Evolutionary conservation across 345 rosid species (phyloP).

Genomic region (Bruguiera gymnorhiza): DNA sequence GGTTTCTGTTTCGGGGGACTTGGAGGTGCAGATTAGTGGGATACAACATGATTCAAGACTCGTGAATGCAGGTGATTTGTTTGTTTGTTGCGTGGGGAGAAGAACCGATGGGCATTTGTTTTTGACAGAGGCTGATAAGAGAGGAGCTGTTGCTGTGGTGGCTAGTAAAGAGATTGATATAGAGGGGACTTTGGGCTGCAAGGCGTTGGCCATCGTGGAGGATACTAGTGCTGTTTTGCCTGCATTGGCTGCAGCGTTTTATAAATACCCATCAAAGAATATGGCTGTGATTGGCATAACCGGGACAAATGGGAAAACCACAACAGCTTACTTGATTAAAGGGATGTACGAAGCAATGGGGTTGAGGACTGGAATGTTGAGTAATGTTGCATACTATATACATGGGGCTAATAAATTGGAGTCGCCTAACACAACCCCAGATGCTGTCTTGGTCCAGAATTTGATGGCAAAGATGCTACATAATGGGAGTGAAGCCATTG

Average conservation of each 20-base stretch:
- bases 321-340: constrained; percentile 67
- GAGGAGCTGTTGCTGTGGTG: constrained; percentile 94
- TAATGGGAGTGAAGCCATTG: constrained; percentile 85
- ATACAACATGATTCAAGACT: constrained; percentile 86
- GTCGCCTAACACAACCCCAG: constrained; percentile 49
- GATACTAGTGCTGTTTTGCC: constrained; percentile 77
- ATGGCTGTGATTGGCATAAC: constrained; percentile 84
- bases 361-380: constrained; percentile 82
- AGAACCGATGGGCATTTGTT: constrained; percentile 62
- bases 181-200: constrained; percentile 84
- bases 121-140: constrained; percentile 89
- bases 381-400: constrained; percentile 63
- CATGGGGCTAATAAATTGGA: constrained; percentile 73
- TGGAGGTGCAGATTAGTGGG: constrained; percentile 82
- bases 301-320: constrained; percentile 78
- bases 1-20: constrained; percentile 73
- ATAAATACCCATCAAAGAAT: constrained; percentile 63
- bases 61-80: constrained; percentile 85
- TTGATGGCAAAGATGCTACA: constrained; percentile 95
- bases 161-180: constrained; percentile 91
- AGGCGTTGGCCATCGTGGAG: constrained; percentile 88
- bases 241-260: constrained; percentile 79
- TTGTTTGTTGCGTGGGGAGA: constrained; percentile 75
- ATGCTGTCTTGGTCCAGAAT: constrained; percentile 82
- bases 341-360: constrained; percentile 95